Evolutionary conservation across 139 green algal genomes (phyloP), one percentile per base, ranked within the genome.

Genomic region (Chlorella sp.): DNA sequence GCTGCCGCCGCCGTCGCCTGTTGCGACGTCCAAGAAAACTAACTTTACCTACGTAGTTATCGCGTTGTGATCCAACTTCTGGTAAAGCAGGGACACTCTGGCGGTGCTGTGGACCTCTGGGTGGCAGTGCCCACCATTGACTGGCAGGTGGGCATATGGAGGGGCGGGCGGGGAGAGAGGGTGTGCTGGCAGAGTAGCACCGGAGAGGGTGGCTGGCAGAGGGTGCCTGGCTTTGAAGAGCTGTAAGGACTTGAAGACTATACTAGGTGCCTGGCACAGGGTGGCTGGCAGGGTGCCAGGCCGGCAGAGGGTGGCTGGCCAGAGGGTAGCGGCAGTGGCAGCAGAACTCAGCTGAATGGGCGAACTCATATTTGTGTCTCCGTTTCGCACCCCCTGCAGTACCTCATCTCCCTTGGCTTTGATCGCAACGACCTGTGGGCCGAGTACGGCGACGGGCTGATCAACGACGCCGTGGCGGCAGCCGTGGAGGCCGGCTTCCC

Each of bases 401-500:
- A 37, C 30, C 24, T 88, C 34, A 68, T 81, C 28, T 15, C 26
- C 30, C 32, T 76, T n/a, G 60, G 82, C 1, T 86, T 75, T 21
- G 57, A 76, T 2, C 19, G 15, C 1, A 18, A 19, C 3, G 32
- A 48, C 4, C n/a, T 21, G 19, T 88, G 84, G 84, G 2, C 69
- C 3, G 79, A 30, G 5, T 28, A 81, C 61, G 30, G 36, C 0
- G 79, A 71, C 7, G 40, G 18, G 32, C 79, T 71, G n/a, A 79
- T 86, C 12, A 26, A 24, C 40, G 36, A 26, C 3, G 88, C 73
- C 0, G 40, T 91, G 60, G 7, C 75, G 28, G 81, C 37, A 4
- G 81, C 88, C 28, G 19, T 73, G 48, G 64, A 73, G 2, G 64
- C 61, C 0, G 81, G 88, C 57, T 91, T 84, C 73, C 73, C 48